A percentile compares a stretch with the other conserved stretches of the same genome.
phyloP scores from a whole-genome alignment of 2,329 filamentous ascomycete species.

The Neopestalotiopsis sp. region DNA sequence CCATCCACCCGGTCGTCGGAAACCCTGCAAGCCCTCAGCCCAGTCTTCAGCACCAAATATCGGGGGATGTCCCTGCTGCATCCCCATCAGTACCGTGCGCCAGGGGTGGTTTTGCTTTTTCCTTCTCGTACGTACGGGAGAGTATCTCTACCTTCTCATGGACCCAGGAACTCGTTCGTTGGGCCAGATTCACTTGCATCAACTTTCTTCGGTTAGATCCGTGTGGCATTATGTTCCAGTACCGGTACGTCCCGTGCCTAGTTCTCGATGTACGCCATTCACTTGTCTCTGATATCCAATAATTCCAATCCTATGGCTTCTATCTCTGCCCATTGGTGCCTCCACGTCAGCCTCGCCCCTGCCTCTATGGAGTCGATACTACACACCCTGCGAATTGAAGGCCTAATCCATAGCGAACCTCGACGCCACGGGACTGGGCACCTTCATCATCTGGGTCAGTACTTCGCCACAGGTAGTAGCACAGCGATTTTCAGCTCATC shows the following conservation, averaged over 20 bases:
- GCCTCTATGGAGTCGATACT: background rate
- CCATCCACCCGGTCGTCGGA: background rate
- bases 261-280: slow-evolving; percentile 2
- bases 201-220: slow-evolving; percentile 6
- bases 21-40: background rate
- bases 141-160: background rate
- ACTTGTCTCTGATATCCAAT: background rate
- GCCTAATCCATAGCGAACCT: background rate
- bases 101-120: slow-evolving; percentile 9
- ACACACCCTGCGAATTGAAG: slow-evolving; percentile 11
- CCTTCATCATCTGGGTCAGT: background rate
- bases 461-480: slow-evolving; percentile 1
- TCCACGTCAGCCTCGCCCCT: background rate
- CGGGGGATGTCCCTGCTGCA: background rate
- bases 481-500: slow-evolving; percentile 6
- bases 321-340: background rate
- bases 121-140: background rate
- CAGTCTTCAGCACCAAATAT: background rate
- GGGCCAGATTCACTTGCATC: background rate
- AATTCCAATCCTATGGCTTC: background rate
- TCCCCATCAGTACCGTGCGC: background rate
- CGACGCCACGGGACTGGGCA: slow-evolving; percentile 1
- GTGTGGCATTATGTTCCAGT: background rate
- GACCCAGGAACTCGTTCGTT: background rate
- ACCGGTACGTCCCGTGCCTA: slow-evolving; percentile 13